Evolutionary conservation across 306 rosid species (phyloP).

Genomic region (Canavalia gladiata): DNA sequence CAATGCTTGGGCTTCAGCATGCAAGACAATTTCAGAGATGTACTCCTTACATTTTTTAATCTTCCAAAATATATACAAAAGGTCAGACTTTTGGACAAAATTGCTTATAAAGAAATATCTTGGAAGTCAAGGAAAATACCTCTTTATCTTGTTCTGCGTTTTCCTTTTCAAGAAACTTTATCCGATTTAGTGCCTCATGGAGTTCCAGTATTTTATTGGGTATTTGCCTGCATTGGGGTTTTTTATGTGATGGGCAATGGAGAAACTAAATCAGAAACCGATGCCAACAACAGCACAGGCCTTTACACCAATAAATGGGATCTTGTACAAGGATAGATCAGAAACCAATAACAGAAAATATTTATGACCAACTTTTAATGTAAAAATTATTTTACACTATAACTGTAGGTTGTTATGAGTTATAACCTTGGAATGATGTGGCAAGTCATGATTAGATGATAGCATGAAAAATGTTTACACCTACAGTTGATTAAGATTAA

Average conservation of each 20-base stretch:
- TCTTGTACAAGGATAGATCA: background rate
- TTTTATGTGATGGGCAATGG: constrained; percentile 26
- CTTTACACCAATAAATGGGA: constrained; percentile 27
- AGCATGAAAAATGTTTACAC: background rate
- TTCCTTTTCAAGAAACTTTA: constrained; percentile 87
- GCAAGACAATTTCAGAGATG: constrained; percentile 84
- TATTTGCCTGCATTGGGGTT: constrained; percentile 62
- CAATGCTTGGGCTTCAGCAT: constrained; percentile 91
- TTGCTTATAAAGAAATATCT: constrained; percentile 20
- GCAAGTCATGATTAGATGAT: background rate
- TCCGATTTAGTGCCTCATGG: constrained; percentile 69
- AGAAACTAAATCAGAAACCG: constrained; percentile 25
- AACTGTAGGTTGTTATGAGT: constrained; percentile 32
- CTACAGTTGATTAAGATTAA: constrained; percentile 38
- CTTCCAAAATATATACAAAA: constrained; percentile 61
- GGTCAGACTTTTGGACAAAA: constrained; percentile 25
- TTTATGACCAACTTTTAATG: constrained; percentile 11
- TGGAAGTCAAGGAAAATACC: constrained; percentile 59
- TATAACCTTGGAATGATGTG: constrained; percentile 7
- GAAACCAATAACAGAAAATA: constrained; percentile 21
- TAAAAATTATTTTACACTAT: constrained; percentile 19
- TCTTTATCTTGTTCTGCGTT: constrained; percentile 71
- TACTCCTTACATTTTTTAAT: constrained; percentile 84
- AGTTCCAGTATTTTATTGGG: constrained; percentile 60
- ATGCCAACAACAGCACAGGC: constrained; percentile 25